Percentiles rank a stretch among this genome's conserved stretches.
Evolutionary conservation across 2,329 filamentous ascomycete species (phyloP).

Genomic region (Leptographium galeiforme): DNA sequence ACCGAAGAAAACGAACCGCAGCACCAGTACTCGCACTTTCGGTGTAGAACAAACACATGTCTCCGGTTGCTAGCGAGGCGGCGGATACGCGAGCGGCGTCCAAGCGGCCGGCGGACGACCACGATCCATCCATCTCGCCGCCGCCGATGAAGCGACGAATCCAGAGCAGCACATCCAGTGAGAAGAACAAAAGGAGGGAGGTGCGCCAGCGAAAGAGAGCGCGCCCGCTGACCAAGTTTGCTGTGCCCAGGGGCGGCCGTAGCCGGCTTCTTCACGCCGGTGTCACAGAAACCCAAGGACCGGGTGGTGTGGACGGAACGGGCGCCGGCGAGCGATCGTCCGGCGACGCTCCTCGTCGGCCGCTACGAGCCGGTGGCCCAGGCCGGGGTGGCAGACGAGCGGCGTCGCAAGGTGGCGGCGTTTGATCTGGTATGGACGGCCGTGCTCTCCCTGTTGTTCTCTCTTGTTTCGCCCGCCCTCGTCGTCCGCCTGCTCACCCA

Average conservation of each 20-base stretch:
- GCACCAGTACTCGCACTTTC: too few species aligned
- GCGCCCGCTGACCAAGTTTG: not conserved
- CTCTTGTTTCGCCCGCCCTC: not conserved
- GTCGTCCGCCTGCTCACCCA: not conserved
- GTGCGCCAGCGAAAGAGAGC: not conserved
- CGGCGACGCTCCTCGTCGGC: conserved; percentile 58
- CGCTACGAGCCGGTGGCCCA: conserved; percentile 42
- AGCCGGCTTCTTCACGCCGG: conserved; percentile 75
- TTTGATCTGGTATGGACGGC: conserved; percentile 44
- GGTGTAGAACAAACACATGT: not conserved
- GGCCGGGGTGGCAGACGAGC: conserved; percentile 3
- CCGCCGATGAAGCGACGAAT: conserved; percentile 38
- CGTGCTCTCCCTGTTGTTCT: not conserved
- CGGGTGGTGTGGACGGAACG: conserved; percentile 59
- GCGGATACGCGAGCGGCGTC: not conserved
- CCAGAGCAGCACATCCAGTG: conserved; percentile 23
- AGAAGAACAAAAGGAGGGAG: not conserved
- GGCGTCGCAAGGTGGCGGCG: conserved; percentile 48
- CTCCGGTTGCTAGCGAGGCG: not conserved
- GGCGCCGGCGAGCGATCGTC: conserved; percentile 33
- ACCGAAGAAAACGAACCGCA: too few species aligned
- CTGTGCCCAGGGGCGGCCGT: conserved; percentile 47
- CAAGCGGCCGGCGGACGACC: conserved; percentile 3
- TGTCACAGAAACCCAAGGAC: conserved; percentile 72
- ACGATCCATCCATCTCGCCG: conserved; percentile 34